Evolutionary conservation across 148 eudicot species (phyloP), one percentile per base, ranked within the genome.

Genomic region (Polygonum maritimum): DNA sequence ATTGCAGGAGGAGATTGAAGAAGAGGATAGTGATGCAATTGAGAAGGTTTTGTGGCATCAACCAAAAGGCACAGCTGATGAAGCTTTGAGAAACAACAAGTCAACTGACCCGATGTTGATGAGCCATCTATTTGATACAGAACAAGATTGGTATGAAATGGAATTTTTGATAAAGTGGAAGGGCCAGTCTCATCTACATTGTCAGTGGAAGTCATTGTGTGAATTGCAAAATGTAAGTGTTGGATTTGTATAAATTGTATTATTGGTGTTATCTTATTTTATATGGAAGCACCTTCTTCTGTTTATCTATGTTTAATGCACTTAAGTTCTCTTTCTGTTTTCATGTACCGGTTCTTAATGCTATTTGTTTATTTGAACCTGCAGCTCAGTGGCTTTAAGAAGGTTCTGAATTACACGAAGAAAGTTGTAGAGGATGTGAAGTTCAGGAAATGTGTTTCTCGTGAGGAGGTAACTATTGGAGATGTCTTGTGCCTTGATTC

Each of bases 381-480:
- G 84, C 94, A 96, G 98, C 92, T 96, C 40, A 92, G 98, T 88
- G 99, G 98, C 76, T 96, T 91, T 80, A 96, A 92, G 90, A 96
- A 96, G 89, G 89, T 96, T 35, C 72, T 96, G 75, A 96, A 96
- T 79, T 96, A 96, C 81, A 91, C 89, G 75, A 96, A 96, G 81
- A 92, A 82, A 76, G 94, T 88, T 71, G 86, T 69, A 75, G 97
- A 96, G 77, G 98, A 92, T 82, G 90, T 91, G 51, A 92, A 81
- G 83, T 91, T 91, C 76, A 89, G 99, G 81, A 96, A 78, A 81
- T 78, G 90, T 67, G 93, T 92, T 45, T 84, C 99, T 13, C 97
- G 93, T 33, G 99, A 96, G 83, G 99, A 96, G 97, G 99, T 92
- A 84, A 80, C 63, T 57, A 22, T 57, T 19, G 26, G 63, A 21